Base-by-base conservation (phyloP, 2,329 filamentous ascomycete genomes). In the Trichoderma simmonsii region DNA sequence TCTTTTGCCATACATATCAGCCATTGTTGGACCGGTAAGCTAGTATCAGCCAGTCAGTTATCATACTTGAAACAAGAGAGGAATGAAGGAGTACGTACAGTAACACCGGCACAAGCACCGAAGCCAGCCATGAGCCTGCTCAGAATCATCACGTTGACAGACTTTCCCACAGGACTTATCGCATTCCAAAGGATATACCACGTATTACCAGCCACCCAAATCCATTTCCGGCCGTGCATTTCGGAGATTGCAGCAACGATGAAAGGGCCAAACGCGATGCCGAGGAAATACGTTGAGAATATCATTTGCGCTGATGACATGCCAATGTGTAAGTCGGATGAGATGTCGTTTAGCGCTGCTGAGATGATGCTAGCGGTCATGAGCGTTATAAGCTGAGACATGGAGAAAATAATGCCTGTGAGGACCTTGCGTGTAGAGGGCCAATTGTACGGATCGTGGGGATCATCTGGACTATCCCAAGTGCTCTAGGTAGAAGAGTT, bases 381-480 rank as follows among this genome's bases (percentile, higher is more conserved):
- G 21, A 80, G 73, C 0, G 80, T 82, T 7, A 82, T 78, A 5
- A 83, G 78, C 24, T 81, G 77, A 9, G 79, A 77, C 3, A 78
- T 73, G 0, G 81, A 82, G 54, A 78, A 76, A 30, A 82, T 72
- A 24, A 82, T 43, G 6, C 75, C 78, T 48, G 79, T 78, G 3
- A 71, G 51, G 34, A 75, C 66, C 65, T 77, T 77, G 24, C 72
- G 74, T 7, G 11, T 14, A 8, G 61, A 30, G 3, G 86, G 80
- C 91, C 91, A 93, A 11, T 63, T 63, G 60, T 63, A 63, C 2
- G 60, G 60, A 9, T 63, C 36, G 21, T 63, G 18, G 4, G 34
- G 60, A 34, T 63, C 60, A 15, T 48, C 36, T 6, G 60, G 34
- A 5, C 60, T 7, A 8, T 43, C 60, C 60, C 60, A 63, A 28